Conservation (phyloP, 2,329 filamentous ascomycete species). For the Uncinocarpus reesii region DNA sequence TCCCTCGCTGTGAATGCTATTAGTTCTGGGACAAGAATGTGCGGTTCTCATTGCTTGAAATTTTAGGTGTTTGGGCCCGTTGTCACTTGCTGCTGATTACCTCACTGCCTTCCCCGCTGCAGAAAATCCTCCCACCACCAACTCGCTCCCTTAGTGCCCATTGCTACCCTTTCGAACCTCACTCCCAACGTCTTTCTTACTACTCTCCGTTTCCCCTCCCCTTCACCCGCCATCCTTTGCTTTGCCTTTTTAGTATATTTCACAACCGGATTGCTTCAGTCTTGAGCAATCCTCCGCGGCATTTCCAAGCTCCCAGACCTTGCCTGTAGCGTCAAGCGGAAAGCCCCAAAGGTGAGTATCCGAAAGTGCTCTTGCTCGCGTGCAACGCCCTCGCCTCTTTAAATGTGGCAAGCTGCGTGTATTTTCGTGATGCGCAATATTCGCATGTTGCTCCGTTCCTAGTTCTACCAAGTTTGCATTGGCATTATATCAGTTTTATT, state of each 20-base stretch:
- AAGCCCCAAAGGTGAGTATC: not conserved
- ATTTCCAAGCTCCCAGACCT: not conserved
- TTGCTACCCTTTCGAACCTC: not conserved
- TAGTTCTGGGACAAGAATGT: too few relatives aligned
- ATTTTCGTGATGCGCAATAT: too few relatives aligned
- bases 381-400: too few relatives aligned
- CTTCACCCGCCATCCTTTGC: not conserved
- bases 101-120: slow-evolving; percentile 2
- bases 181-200: not conserved
- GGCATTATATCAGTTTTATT: not conserved
- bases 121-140: not conserved
- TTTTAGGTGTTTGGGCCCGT: not conserved
- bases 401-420: too few relatives aligned
- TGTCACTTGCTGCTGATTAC: not conserved
- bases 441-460: not conserved
- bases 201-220: not conserved
- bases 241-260: too few relatives aligned
- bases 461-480: not conserved
- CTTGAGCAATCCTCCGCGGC: not conserved
- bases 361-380: not conserved
- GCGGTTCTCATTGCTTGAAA: not conserved
- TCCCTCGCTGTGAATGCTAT: not conserved
- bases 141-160: not conserved
- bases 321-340: too few relatives aligned
- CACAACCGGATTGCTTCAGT: too few relatives aligned